Evolutionary conservation across 129 eudicot genomes (phyloP).

Genomic region (Flaveria robusta): DNA sequence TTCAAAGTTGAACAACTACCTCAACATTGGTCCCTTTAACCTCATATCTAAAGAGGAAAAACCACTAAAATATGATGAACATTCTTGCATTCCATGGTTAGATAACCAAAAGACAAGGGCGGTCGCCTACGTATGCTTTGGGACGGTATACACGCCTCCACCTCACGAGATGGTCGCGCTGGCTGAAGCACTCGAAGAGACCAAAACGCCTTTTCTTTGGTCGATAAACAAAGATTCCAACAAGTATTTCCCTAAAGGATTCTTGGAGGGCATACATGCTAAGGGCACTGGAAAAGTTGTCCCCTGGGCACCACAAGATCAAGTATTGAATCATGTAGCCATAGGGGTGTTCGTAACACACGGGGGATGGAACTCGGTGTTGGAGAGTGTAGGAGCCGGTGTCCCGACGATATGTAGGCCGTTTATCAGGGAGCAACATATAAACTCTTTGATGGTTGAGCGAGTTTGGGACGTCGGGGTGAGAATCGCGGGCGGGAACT

Average conservation of each 20-base stretch:
- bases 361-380: slow-evolving; percentile 68
- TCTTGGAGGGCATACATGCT: slow-evolving; percentile 31
- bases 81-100: slow-evolving; percentile 56
- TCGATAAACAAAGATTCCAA: slow-evolving; percentile 41
- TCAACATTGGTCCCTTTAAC: slow-evolving; percentile 57
- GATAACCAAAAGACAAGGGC: slow-evolving; percentile 41
- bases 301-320: slow-evolving; percentile 73
- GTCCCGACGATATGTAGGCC: slow-evolving; percentile 74
- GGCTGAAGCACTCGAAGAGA: slow-evolving; percentile 56
- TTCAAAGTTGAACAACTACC: slow-evolving; percentile 41
- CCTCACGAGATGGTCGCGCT: slow-evolving; percentile 52
- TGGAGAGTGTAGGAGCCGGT: slow-evolving; percentile 57
- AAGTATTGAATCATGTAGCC: slow-evolving; percentile 45
- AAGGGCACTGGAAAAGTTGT: slow-evolving; percentile 52
- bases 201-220: slow-evolving; percentile 56
- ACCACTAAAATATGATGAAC: slow-evolving; percentile 24
- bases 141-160: slow-evolving; percentile 45
- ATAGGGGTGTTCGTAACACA: slow-evolving; percentile 62
- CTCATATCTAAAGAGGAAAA: slow-evolving; percentile 30
- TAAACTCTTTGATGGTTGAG: slow-evolving; percentile 56
- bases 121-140: slow-evolving; percentile 65
- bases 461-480: slow-evolving; percentile 54
- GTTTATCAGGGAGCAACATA: slow-evolving; percentile 54
- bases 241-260: slow-evolving; percentile 45
- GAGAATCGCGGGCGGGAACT: slow-evolving; percentile 46